Base-by-base conservation (phyloP, 306 rosid species). In the Quercus dentata region DNA sequence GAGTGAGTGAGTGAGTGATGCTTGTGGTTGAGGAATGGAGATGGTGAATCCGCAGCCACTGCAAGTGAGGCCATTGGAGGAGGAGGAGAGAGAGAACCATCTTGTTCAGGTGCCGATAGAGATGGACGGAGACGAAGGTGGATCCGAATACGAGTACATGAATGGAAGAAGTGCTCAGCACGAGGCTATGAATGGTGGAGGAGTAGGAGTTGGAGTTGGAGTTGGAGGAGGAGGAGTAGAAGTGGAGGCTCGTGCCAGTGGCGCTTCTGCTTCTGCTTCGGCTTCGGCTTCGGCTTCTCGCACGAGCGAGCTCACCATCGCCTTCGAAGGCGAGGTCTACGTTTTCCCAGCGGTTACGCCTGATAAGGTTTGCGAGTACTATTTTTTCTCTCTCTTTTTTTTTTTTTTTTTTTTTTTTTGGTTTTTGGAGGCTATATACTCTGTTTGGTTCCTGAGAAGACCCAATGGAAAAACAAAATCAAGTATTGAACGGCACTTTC, bases 301-400 rank as follows among this genome's bases (percentile, higher is more conserved):
- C 61, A 76, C 90, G 51, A 87, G 91, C 75, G 96, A 91, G 87
- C 96, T 91, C 82, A 81, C 96, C 79, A 67, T 91, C 77, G 77
- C 96, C 19, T 91, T 91, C 73, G 88, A 91, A 74, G 96, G 96
- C 78, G 90, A 91, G 77, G 91, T 91, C 41, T 89, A 86, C 76
- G 96, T 91, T 79, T 91, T 91, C 83, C 93, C 96, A 0, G 88
- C 90, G 0, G 90, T 91, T 67, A 91, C 96, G 0, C 90, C 96
- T 0, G 81, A 89, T 74, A 91, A 91, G 93, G 96, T 91, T 62
- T 52, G 33, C 1, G 46, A 41, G 46, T 2, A 41, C 80, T 71
- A 25, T 35, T 41, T 63, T 63, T 4, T 15, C 12, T 11, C 10
- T 11, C 58, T 4, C 31, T 35, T 11, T n/a, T 4, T 20, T 35